Evolutionary conservation across 2,329 filamentous ascomycete genomes (phyloP).

Genomic region (Alternaria rosae): DNA sequence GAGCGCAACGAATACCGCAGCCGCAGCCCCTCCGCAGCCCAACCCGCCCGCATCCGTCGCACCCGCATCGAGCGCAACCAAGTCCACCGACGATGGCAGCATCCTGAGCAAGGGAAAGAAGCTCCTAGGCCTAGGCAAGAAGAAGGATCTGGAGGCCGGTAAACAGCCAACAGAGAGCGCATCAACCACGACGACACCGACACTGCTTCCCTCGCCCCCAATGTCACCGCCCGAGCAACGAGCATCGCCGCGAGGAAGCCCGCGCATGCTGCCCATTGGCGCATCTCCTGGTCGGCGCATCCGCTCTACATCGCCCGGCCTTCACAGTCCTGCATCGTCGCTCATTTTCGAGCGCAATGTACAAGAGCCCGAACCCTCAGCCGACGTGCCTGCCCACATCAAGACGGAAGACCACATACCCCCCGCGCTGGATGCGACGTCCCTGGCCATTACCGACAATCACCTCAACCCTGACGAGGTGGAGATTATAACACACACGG

Average conservation of each 20-base stretch:
- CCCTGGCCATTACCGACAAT: slow-evolving; percentile 87
- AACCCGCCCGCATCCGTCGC: slow-evolving; percentile 24
- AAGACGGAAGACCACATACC: slow-evolving; percentile 95
- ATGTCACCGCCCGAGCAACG: slow-evolving; percentile 37
- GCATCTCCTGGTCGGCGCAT: slow-evolving; percentile 71
- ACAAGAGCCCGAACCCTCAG: slow-evolving; percentile 79
- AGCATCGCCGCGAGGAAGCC: slow-evolving; percentile 47
- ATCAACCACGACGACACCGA: slow-evolving; percentile 26
- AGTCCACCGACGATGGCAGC: slow-evolving; percentile 32
- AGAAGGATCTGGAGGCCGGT: slow-evolving; percentile 35
- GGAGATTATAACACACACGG: slow-evolving; percentile 87
- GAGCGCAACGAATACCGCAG: slow-evolving; percentile 15
- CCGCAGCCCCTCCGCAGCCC: slow-evolving; percentile 13
- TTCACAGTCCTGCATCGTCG: slow-evolving; percentile 79
- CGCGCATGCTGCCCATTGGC: slow-evolving; percentile 43
- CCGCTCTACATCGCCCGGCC: slow-evolving; percentile 72
- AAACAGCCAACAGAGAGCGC: slow-evolving; percentile 17
- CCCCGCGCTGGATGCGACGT: slow-evolving; percentile 87
- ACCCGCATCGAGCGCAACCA: slow-evolving; percentile 27
- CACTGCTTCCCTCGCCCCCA: slow-evolving; percentile 44
- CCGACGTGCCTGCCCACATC: slow-evolving; percentile 92
- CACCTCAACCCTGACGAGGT: slow-evolving; percentile 86
- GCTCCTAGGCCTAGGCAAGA: slow-evolving; percentile 47
- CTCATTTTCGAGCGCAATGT: slow-evolving; percentile 94
- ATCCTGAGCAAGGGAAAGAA: slow-evolving; percentile 48